A percentile compares a stretch with the other conserved stretches of the same genome.
Evolutionary conservation across 1,284 basidiomycete species (phyloP).

Genomic region (Irpex sp.): DNA sequence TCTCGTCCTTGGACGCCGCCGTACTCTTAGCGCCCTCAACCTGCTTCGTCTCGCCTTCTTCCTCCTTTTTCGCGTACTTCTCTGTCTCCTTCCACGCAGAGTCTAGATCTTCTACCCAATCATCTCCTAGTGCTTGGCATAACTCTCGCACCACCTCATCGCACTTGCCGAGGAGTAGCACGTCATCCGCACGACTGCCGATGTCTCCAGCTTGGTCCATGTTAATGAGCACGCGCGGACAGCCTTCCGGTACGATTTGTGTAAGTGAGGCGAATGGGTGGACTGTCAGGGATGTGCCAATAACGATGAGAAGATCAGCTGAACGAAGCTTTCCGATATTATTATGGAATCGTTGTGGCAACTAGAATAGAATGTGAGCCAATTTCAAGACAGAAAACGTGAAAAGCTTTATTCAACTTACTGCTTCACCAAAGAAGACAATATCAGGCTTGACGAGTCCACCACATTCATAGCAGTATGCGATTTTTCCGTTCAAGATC

Average conservation of each 20-base stretch:
- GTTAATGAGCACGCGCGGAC: slow-evolving; percentile 72
- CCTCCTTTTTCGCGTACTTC: slow-evolving; percentile 13
- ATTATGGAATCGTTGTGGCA: slow-evolving; percentile 54
- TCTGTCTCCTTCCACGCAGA: slow-evolving; percentile 52
- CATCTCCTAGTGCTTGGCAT: slow-evolving; percentile 51
- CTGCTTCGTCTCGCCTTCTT: slow-evolving; percentile 18
- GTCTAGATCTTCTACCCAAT: slow-evolving; percentile 62
- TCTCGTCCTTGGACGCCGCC: slow-evolving; percentile 15
- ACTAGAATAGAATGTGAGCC: slow-evolving; percentile 30
- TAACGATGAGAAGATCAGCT: slow-evolving; percentile 86
- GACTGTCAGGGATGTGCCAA: slow-evolving; percentile 88
- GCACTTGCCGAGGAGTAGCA: slow-evolving; percentile 64
- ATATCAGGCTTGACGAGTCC: slow-evolving; percentile 90
- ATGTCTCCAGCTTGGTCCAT: slow-evolving; percentile 63
- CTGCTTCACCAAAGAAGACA: slow-evolving; percentile 90
- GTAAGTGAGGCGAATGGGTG: slow-evolving; percentile 74
- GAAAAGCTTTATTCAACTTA: slow-evolving; percentile 30
- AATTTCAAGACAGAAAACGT: neutral
- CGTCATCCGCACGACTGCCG: slow-evolving; percentile 49
- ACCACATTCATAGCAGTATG: slow-evolving; percentile 60
- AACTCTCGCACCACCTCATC: slow-evolving; percentile 60
- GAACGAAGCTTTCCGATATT: slow-evolving; percentile 45
- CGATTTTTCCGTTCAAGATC: slow-evolving; percentile 56
- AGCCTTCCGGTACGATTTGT: slow-evolving; percentile 40
- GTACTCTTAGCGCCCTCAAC: slow-evolving; percentile 15